Evolutionary conservation across 108 stramenopile genomes (phyloP), one percentile per base, ranked within the genome.

Genomic region (Halocafeteria seosinensis): DNA sequence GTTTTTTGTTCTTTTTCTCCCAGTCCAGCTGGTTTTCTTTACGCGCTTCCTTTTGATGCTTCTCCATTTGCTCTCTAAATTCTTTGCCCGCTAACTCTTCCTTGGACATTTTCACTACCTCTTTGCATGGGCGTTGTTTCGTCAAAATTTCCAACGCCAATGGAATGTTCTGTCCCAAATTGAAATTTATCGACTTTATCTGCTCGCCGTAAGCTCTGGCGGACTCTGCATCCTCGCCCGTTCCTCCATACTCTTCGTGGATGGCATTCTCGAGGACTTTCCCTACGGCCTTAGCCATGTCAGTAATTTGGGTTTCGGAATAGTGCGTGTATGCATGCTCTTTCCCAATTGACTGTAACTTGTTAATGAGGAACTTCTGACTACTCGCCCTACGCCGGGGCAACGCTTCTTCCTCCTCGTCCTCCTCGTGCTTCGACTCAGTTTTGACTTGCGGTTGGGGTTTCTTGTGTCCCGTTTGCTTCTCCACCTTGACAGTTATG

Each of bases 1-100:
- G 69, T 28, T 72, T 75, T 37, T 69, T 36, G 61, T 78, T 76
- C 64, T 74, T 71, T 23, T 74, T 71, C 21, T 62, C 61, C 75
- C 77, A 78, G 50, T 78, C 78, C 61, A 68, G 42, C 72, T 72
- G 59, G 13, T 27, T 29, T 26, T 37, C 72, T 25, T 70, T 50
- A 21, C 27, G 28, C n/a, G 34, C 66, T 34, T 47, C 65, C 37
- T 62, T 34, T 37, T n/a, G 32, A 34, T 32, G 42, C n/a, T 51
- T 17, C 21, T 60, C 33, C 17, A n/a, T 1, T 33, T 63, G 36
- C 37, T 65, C 23, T 36, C 51, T 38, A 13, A 37, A 9, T 0
- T 37, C 26, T 5, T 61, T 12, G 25, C 47, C 12, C 23, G 63
- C n/a, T 23, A 67, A 12, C 3, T 67, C 61, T 3, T 38, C 36